Evolutionary conservation across 257 asterid species (phyloP).

Genomic region (Cordia subcordata): DNA sequence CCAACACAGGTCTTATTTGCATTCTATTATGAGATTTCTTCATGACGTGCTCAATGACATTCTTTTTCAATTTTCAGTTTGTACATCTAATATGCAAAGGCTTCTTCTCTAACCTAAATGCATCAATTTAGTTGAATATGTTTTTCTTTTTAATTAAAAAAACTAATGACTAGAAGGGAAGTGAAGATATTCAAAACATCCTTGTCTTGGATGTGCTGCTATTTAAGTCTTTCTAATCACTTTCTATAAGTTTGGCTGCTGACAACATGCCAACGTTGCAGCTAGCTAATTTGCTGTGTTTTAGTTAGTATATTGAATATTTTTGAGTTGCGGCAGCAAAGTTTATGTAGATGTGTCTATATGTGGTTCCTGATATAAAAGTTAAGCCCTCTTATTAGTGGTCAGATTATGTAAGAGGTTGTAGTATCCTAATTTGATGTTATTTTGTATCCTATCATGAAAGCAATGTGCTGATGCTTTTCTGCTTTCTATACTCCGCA

Average conservation of each 20-base stretch:
- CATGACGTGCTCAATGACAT: neutral
- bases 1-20: constrained; percentile 55
- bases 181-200: too few species aligned
- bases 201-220: too few species aligned
- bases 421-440: neutral
- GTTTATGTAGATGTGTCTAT: neutral
- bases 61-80: neutral
- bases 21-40: neutral
- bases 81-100: neutral
- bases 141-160: neutral
- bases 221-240: too few species aligned
- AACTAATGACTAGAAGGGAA: too few species aligned
- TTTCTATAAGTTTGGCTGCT: too few species aligned
- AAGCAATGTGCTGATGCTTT: constrained; percentile 8
- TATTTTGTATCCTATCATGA: neutral
- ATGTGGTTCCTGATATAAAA: neutral
- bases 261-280: too few species aligned
- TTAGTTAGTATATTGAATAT: too few species aligned
- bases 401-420: neutral
- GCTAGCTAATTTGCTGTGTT: too few species aligned
- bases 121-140: neutral
- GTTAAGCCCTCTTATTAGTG: too few species aligned
- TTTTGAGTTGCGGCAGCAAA: too few species aligned
- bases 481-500: constrained; percentile 37
- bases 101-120: neutral